Percentiles rank a stretch among this genome's conserved stretches.
Evolutionary conservation across 805 yeast species (phyloP).

Genomic region (Yarrowia osloensis): DNA sequence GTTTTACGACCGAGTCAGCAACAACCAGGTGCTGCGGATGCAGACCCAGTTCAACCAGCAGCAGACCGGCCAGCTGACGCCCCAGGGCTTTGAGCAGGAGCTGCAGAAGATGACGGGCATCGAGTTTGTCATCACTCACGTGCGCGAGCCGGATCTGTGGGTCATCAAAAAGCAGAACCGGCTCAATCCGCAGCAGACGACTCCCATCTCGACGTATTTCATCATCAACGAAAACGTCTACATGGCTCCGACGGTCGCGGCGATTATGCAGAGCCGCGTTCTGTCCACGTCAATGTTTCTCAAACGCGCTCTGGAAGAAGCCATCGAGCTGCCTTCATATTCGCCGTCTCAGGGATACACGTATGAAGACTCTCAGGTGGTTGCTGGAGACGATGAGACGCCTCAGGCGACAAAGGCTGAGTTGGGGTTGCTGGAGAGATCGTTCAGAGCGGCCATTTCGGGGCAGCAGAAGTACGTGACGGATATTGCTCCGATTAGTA

Average conservation of each 20-base stretch:
- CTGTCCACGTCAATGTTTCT: constrained; percentile 52
- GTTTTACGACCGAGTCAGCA: constrained; percentile 89
- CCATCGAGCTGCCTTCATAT: constrained; percentile 55
- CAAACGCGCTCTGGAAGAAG: constrained; percentile 50
- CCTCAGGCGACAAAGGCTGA: constrained; percentile 12
- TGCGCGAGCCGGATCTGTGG: constrained; percentile 92
- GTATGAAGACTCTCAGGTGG: constrained; percentile 40
- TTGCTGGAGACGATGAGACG: not conserved
- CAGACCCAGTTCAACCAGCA: constrained; percentile 80
- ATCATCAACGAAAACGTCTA: constrained; percentile 90
- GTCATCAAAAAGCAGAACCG: constrained; percentile 80
- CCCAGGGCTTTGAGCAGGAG: constrained; percentile 51
- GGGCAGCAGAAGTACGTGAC: constrained; percentile 18
- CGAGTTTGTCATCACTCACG: constrained; percentile 74
- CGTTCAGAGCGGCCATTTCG: constrained; percentile 14
- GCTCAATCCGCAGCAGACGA: constrained; percentile 51
- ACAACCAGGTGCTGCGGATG: constrained; percentile 93
- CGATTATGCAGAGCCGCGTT: constrained; percentile 70
- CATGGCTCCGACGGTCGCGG: constrained; percentile 79
- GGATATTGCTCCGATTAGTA: constrained; percentile 2
- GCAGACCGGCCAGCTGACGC: constrained; percentile 43
- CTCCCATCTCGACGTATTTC: constrained; percentile 73
- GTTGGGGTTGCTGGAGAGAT: constrained; percentile 1
- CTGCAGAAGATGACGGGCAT: constrained; percentile 78
- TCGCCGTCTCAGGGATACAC: constrained; percentile 64